A percentile compares a stretch with the other conserved stretches of the same genome.
Conservation (phyloP, 345 rosid species). For the Mercurialis annua region DNA sequence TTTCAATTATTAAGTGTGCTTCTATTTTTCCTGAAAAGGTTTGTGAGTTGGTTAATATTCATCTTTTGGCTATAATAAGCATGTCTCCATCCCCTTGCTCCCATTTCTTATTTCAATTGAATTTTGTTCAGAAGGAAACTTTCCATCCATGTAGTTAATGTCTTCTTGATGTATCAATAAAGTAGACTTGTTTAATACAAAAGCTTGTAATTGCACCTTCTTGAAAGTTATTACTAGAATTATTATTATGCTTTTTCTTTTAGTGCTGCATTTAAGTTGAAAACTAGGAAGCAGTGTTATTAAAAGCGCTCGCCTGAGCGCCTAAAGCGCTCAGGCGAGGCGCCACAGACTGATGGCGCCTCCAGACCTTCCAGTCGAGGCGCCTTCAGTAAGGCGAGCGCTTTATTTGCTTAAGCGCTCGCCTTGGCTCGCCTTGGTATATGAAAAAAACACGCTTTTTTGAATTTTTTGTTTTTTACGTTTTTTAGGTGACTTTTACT, state of each 20-base stretch:
- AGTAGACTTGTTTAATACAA: neutral
- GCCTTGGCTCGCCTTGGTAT: no score
- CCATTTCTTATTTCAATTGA: neutral
- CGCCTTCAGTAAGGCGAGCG: no score
- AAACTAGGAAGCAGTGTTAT: no score
- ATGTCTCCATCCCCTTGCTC: neutral
- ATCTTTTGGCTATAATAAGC: constrained; percentile 6
- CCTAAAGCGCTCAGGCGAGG: no score
- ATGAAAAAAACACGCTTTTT: no score
- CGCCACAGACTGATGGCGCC: no score
- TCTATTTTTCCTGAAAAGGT: constrained; percentile 87
- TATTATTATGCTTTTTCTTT: neutral
- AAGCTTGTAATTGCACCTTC: neutral
- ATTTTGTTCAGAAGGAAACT: neutral
- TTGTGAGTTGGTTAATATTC: constrained; percentile 21
- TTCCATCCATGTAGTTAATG: neutral
- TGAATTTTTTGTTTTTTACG: no score
- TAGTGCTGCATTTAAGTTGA: neutral
- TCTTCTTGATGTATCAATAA: neutral
- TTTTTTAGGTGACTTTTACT: no score
- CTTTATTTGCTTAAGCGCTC: no score
- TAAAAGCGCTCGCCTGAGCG: no score
- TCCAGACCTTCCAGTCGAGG: no score
- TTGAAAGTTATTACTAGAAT: neutral
- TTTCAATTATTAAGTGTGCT: constrained; percentile 53